Conservation (phyloP, 805 yeast species). For the Candida maltosa region DNA sequence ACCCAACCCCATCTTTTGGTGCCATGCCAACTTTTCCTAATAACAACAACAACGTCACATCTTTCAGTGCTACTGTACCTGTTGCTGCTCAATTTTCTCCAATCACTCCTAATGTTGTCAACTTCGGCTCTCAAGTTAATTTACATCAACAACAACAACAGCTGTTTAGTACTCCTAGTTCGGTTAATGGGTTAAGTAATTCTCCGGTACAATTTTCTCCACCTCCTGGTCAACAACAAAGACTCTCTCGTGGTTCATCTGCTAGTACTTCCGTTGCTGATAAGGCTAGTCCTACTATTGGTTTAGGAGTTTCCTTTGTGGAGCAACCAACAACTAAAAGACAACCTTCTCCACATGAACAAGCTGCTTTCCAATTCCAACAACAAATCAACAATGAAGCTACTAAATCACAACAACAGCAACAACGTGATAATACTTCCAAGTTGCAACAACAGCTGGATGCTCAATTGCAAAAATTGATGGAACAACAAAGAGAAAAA, state of each 20-base stretch:
- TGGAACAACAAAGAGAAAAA: too few relatives aligned
- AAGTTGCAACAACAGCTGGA: neutral
- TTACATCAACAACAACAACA: neutral
- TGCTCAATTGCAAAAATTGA: neutral
- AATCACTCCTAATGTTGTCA: conserved; percentile 2
- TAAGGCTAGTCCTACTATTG: neutral
- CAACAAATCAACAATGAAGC: neutral
- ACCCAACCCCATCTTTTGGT: conserved; percentile 2
- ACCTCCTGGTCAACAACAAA: neutral
- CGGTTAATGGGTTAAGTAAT: neutral
- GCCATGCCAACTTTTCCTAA: conserved; percentile 4
- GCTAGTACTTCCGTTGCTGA: neutral
- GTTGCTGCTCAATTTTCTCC: conserved; percentile 3
- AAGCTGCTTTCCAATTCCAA: neutral
- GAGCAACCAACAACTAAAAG: neutral
- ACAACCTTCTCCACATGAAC: neutral
- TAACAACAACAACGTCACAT: neutral
- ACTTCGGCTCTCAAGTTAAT: neutral
- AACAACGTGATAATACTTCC: neutral
- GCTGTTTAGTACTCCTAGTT: neutral
- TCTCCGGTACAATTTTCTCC: neutral
- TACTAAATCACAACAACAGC: conserved; percentile 1
- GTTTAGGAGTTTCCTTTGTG: neutral
- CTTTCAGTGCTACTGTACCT: neutral
- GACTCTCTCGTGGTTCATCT: neutral